Base-by-base conservation (phyloP, 2,329 filamentous ascomycete genomes). In the Samsoniella hepiali region DNA sequence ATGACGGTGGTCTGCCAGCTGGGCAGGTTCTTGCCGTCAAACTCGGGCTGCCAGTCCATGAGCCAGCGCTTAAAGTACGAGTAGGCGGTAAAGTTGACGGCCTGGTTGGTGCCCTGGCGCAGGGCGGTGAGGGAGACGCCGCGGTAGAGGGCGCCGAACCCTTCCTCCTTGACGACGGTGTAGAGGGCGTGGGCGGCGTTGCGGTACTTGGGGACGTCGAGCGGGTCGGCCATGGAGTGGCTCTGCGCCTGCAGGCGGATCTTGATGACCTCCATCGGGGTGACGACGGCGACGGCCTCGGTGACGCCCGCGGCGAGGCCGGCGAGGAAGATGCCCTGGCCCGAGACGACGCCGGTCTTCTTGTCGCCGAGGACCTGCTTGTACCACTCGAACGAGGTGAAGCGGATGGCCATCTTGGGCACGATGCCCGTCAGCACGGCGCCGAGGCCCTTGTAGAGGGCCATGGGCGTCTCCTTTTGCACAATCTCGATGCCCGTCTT, bases 181-280 rank as follows among this genome's bases (percentile, higher is more conserved):
- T 96, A 97, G 22, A 88, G 78, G 7, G 86, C 86, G 75, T 89
- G 86, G 22, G 93, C 93, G 32, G 94, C 94, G 78, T 96, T 97
- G 75, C 94, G 91, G 82, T 98, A 98, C 81, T 98, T 98, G 68
- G 95, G 95, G 9, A 97, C 78, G 75, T 98, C 95, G 69, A 98
- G 88, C 6, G 95, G 95, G 75, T 99, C 95, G 56, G 95, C 93
- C 89, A 99, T 95, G 75, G 88, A 92, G 86, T 99, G 95, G 81
- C 97, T 91, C 80, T 99, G 95, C 5, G 94, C 94, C 83, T 99
- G 95, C 69, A 99, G 86, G 56, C 95, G 91, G 75, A 99, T 99
- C 85, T 99, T 99, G 79, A 99, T 87, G 66, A 99, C 95, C 81
- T 99, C 95, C 95, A 99, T 99, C 6, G 95, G 95, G 36, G 93